These are phyloP conservation scores for Elsinoe batatas DNA, from an alignment of 2,329 filamentous ascomycete species.

Conservation along the genomic window DNA sequence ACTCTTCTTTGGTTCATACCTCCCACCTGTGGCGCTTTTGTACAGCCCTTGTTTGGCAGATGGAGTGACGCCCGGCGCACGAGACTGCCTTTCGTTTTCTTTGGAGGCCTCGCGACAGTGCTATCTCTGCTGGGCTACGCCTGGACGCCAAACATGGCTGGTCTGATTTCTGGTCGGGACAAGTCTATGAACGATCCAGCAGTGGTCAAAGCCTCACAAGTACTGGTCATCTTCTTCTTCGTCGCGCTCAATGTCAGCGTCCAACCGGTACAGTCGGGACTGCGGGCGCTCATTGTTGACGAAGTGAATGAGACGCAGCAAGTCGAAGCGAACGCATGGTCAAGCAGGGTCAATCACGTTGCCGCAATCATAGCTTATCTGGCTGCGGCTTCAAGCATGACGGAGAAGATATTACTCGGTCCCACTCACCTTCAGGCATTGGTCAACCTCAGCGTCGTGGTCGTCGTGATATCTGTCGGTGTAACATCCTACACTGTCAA, in stretches of 20 bases:
- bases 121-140: not conserved
- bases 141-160: not conserved
- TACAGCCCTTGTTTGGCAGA: not conserved
- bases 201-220: not conserved
- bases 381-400: not conserved
- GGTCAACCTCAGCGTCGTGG: not conserved
- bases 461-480: not conserved
- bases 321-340: not conserved
- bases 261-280: not conserved
- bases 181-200: not conserved
- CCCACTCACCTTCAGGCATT: not conserved
- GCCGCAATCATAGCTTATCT: not conserved
- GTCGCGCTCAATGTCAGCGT: not conserved
- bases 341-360: not conserved
- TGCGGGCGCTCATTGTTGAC: not conserved
- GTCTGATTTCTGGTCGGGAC: not conserved
- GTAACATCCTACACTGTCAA: not conserved
- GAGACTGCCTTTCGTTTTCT: not conserved
- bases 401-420: not conserved
- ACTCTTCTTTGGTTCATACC: not conserved
- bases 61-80: not conserved
- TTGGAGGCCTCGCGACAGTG: not conserved
- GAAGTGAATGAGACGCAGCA: not conserved
- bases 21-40: not conserved
- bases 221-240: not conserved